Conservation (phyloP, 495 filamentous ascomycete genomes). For the Aspergillus biplanus region DNA sequence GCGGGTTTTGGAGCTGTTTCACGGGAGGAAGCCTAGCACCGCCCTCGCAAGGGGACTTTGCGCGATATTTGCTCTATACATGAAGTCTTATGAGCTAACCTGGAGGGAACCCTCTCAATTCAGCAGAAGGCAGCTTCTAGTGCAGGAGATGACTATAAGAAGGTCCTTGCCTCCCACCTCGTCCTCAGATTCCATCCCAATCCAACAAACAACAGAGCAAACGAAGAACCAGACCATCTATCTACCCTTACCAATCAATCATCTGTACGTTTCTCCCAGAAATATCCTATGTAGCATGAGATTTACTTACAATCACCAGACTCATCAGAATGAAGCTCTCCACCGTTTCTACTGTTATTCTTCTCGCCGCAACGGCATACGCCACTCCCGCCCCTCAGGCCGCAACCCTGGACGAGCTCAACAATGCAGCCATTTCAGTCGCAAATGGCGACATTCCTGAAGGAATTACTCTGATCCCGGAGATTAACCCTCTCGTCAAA, state of each 20-base stretch:
- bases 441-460: not conserved
- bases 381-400: not conserved
- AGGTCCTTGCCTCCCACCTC: not conserved
- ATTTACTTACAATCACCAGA: too few relatives aligned
- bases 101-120: not conserved
- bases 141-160: not conserved
- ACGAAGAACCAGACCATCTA: not conserved
- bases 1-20: not conserved
- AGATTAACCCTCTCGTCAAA: not conserved
- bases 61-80: not conserved
- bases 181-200: not conserved
- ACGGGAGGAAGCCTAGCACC: too few relatives aligned
- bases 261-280: not conserved
- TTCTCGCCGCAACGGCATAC: not conserved
- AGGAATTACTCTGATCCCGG: not conserved
- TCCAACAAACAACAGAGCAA: not conserved
- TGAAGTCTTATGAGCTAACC: not conserved
- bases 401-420: not conserved
- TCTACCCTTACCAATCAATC: not conserved
- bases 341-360: not conserved
- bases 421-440: not conserved
- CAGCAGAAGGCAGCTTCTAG: not conserved
- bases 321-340: not conserved
- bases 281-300: too few relatives aligned
- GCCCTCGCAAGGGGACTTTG: not conserved